Evolutionary conservation across 768 basidiomycete species (phyloP).

Genomic region (Podaxis sp.): DNA sequence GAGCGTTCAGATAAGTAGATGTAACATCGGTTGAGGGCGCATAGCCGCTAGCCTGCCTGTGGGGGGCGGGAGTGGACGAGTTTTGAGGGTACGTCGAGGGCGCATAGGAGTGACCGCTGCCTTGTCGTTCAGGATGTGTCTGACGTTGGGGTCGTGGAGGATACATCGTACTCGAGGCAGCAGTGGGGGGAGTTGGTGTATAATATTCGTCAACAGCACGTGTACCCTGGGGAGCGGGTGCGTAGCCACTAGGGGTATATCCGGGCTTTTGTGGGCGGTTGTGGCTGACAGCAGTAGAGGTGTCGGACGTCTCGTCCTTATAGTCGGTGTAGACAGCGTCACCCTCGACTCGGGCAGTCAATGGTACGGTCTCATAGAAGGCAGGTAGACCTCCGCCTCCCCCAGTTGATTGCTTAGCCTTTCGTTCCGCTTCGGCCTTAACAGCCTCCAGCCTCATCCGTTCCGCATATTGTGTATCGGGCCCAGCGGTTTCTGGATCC

Average conservation of each 20-base stretch:
- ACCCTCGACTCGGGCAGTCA: conserved; percentile 59
- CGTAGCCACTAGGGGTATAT: conserved; percentile 59
- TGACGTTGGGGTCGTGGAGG: conserved; percentile 41
- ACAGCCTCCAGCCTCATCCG: conserved; percentile 80
- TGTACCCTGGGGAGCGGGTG: conserved; percentile 60
- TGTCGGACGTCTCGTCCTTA: conserved; percentile 26
- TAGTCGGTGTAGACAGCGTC: conserved; percentile 60
- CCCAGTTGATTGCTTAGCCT: conserved; percentile 55
- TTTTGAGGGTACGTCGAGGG: conserved; percentile 31
- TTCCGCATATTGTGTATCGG: conserved; percentile 44
- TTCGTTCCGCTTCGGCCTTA: conserved; percentile 84
- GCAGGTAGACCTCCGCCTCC: conserved; percentile 71
- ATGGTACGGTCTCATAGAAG: conserved; percentile 73
- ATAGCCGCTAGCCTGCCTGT: conserved; percentile 23
- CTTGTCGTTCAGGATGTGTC: conserved; percentile 35
- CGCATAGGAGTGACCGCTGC: conserved; percentile 39
- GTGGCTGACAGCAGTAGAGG: conserved; percentile 29
- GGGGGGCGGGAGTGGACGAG: conserved; percentile 16
- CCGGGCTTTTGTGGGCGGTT: conserved; percentile 28
- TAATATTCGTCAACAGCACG: conserved; percentile 81
- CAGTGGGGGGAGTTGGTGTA: conserved; percentile 31
- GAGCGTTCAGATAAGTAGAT: conserved; percentile 15
- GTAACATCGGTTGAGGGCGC: conserved; percentile 16
- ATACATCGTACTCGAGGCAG: conserved; percentile 32
- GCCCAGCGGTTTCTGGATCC: conserved; percentile 31